Base-by-base conservation (phyloP, 2,329 filamentous ascomycete species). In the Amesomyces nigricolor region DNA sequence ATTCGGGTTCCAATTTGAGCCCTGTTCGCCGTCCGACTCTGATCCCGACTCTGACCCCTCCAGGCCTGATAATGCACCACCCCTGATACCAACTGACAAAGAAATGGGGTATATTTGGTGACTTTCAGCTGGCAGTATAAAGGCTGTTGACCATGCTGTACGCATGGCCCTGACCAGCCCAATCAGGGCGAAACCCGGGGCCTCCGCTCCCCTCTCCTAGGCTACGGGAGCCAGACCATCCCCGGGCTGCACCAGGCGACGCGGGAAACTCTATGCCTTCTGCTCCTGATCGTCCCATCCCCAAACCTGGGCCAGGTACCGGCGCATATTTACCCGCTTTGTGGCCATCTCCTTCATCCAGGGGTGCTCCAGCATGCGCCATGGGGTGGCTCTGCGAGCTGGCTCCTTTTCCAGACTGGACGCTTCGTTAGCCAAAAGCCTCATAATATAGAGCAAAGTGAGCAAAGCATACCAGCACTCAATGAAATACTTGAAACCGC, bases 401-500 rank as follows among this genome's bases (percentile, higher is more conserved):
- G 89, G 86, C 64, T 96, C 90, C 74, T 99, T 99, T 72, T 99
- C 94, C 56, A 99, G 81, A 75, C 94, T 97, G 61, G 38, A 6
- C 29, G 2, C 37, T 44, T n/a, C 11, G 17, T 56, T 44, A 56
- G 53, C 26, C 26, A 10, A 5, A 1, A n/a, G 6, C n/a, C 10
- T 14, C n/a, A 30, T 32, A 39, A 8, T 11, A 47, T 11, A 17
- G 19, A 17, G 22, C 43, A 26, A 39, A 11, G 13, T 37, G 8
- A 26, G 22, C 45, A 44, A 16, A 53, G 85, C 89, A 69, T 82
- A 97, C 92, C 94, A 97, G 82, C 91, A 96, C 74, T 96, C 91
- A 65, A 99, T 96, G 66, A 99, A 99, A 71, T 96, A 96, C 72
- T 99, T 99, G 74, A 99, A 97, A 68, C 89, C 95, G 64, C 95